phyloP scores from a whole-genome alignment of 2,329 filamentous ascomycete species.

The Dothistroma pini region DNA sequence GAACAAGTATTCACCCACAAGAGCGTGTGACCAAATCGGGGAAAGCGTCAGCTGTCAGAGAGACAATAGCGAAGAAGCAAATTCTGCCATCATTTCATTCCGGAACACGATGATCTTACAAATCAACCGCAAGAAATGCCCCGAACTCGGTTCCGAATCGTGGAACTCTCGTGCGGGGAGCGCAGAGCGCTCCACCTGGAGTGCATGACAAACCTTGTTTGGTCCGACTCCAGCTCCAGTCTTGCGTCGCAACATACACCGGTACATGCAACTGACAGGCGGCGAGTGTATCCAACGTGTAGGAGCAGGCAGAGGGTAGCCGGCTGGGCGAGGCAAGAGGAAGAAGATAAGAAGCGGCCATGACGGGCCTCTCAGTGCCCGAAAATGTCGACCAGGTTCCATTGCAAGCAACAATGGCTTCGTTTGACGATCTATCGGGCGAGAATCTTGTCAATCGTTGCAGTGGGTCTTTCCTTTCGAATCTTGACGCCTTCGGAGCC shows the following conservation, averaged over 20 bases:
- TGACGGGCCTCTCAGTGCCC: not conserved
- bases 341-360: not conserved
- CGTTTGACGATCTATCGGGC: not conserved
- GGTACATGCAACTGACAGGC: not conserved
- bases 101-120: not conserved
- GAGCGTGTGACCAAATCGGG: not conserved
- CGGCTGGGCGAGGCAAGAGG: not conserved
- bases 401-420: not conserved
- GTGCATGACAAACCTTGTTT: not conserved
- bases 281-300: not conserved
- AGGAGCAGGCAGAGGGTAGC: not conserved
- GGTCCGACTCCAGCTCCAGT: not conserved
- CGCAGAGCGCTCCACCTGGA: not conserved
- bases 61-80: not conserved
- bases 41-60: not conserved
- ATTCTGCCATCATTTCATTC: not conserved
- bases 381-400: not conserved
- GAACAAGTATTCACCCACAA: not conserved
- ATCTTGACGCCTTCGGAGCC: constrained; percentile 5
- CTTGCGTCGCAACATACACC: not conserved
- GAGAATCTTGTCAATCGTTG: not conserved
- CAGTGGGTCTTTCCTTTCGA: not conserved
- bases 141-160: not conserved
- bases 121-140: not conserved
- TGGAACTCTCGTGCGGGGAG: not conserved